A percentile compares a stretch with the other conserved stretches of the same genome.
These are phyloP conservation scores for Serendipita sp. DNA, from an alignment of 768 basidiomycete genomes.

Conservation along the genomic window DNA sequence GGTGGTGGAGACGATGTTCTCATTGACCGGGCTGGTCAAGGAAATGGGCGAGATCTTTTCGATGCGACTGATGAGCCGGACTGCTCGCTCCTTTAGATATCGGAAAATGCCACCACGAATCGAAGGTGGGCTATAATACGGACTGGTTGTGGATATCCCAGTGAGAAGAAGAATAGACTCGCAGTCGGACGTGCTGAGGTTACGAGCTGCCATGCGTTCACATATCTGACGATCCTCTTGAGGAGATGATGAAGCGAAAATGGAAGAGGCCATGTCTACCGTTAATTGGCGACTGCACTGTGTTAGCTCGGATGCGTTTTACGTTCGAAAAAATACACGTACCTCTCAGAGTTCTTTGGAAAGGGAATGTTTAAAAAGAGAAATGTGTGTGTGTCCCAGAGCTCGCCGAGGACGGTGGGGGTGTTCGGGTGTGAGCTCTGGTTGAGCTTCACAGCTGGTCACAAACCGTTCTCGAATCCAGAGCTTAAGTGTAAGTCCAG, in stretches of 20 bases:
- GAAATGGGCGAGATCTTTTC: background rate
- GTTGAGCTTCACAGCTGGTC: background rate
- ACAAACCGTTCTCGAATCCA: background rate
- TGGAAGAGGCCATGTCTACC: background rate
- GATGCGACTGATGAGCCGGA: background rate
- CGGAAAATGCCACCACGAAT: background rate
- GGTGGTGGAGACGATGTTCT: background rate
- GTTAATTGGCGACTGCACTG: background rate
- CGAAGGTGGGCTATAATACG: background rate
- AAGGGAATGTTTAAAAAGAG: background rate
- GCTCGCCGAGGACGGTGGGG: background rate
- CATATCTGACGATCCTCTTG: conserved; percentile 2
- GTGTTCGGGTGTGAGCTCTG: background rate
- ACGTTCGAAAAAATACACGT: background rate
- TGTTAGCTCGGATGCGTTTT: background rate
- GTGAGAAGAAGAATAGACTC: conserved; percentile 1
- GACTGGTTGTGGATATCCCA: background rate
- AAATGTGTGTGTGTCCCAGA: background rate
- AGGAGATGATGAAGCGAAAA: background rate
- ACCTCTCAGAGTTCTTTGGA: background rate
- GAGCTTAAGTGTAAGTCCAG: background rate
- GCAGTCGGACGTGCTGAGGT: background rate
- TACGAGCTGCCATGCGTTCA: background rate
- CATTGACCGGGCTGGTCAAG: background rate
- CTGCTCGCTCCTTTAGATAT: background rate